A percentile compares a stretch with the other conserved stretches of the same genome.
Conservation (phyloP, 768 basidiomycete species). For the Postia placenta region DNA sequence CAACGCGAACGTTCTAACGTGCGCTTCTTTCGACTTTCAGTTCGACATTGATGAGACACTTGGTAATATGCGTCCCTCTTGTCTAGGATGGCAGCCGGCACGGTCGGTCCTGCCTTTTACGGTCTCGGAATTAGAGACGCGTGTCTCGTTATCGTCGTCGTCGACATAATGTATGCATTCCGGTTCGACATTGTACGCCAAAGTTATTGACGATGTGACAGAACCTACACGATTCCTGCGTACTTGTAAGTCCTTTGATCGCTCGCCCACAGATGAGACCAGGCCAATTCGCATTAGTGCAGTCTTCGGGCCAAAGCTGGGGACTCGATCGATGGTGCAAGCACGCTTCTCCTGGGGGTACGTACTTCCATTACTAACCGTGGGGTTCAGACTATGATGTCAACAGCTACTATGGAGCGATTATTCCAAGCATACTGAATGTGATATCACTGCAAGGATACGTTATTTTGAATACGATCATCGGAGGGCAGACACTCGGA, state of each 20-base stretch:
- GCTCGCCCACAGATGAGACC: too few species aligned
- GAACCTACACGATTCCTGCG: slow-evolving; percentile 29
- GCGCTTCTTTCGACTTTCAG: background rate
- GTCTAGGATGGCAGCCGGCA: slow-evolving; percentile 42
- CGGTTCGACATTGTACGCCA: background rate
- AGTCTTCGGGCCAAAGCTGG: slow-evolving; percentile 47
- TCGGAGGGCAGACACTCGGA: slow-evolving; percentile 43
- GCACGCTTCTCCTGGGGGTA: slow-evolving; percentile 47
- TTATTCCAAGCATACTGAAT: slow-evolving; percentile 34
- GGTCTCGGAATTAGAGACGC: slow-evolving; percentile 39
- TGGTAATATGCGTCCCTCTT: background rate
- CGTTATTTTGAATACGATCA: slow-evolving; percentile 41
- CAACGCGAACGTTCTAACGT: slow-evolving; percentile 2
- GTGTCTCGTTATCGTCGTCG: slow-evolving; percentile 33
- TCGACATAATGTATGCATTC: slow-evolving; percentile 34
- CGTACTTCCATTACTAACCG: background rate
- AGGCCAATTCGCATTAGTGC: too few species aligned
- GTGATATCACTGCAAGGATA: slow-evolving; percentile 40
- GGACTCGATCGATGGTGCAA: slow-evolving; percentile 50
- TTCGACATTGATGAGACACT: too few species aligned
- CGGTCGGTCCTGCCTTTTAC: slow-evolving; percentile 45
- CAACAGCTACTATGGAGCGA: slow-evolving; percentile 34
- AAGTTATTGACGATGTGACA: slow-evolving; percentile 8
- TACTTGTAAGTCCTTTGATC: slow-evolving; percentile 26
- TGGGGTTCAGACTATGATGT: too few species aligned